Evolutionary conservation across 148 eudicot genomes (phyloP), one percentile per base, ranked within the genome.

Genomic region (Dianthus caryophyllus): DNA sequence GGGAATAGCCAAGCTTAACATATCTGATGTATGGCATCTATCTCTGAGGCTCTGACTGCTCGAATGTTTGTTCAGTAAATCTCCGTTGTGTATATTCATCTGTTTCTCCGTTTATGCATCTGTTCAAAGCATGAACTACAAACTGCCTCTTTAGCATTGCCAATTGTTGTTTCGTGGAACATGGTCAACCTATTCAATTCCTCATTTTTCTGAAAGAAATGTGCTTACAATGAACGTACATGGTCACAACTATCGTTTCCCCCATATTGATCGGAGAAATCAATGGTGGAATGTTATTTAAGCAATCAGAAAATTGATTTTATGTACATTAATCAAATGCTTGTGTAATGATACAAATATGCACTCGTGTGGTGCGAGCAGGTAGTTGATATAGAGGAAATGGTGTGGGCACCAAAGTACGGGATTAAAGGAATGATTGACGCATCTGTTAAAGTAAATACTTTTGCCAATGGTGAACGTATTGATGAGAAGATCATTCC

Each of bases 321-420:
- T 8, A 46, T 69, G 69, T 10, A 68, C 33, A 52, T 48, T 21
- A 16, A 17, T 48, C 30, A 12, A 22, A 1, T 22, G 24, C 25
- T 43, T 16, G 20, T 60, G 33, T 64, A 17, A 21, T 41, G 70
- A 51, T 68, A 39, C 53, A 61, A 44, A 47, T 24, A 48, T 54
- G 21, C 46, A 72, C 21, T 26, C 53, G 60, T 30, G 0, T 26
- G 66, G 50, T 76, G 15, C 69, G 43, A 58, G 74, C 77, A 94
- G 98, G 97, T 94, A 50, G 71, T 88, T 73, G 98, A 94, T 74
- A 94, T 94, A 64, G 98, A 94, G 79, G 98, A 94, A 79, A 91
- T 95, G 97, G 97, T 88, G 49, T 95, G 99, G 99, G 97, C 97
- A 54, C 99, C 97, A 53, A 95, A 87, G 70, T 95, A 88, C 76